Percentiles rank a stretch among this genome's conserved stretches.
These are phyloP conservation scores for Leishmania mexicana DNA, from an alignment of 208 protist genomes.

Conservation along the genomic window DNA sequence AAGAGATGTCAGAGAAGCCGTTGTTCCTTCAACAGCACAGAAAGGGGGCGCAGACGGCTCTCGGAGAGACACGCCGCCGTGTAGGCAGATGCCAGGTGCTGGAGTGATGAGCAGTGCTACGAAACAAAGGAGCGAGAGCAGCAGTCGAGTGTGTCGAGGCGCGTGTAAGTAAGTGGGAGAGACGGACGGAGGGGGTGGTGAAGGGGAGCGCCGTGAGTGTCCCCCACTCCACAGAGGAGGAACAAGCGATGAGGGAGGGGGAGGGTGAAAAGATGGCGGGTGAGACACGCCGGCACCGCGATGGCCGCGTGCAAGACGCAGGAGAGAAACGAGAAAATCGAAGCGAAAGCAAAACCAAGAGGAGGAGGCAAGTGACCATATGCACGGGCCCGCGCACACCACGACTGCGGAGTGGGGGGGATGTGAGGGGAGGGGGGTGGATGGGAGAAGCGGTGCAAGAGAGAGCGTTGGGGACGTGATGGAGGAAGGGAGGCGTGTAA, in stretches of 20 bases:
- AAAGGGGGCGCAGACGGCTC: neutral
- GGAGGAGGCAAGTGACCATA: too few species aligned
- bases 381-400: neutral
- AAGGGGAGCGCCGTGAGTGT: neutral
- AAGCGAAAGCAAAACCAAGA: neutral
- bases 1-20: neutral
- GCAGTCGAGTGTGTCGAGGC: neutral
- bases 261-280: constrained; percentile 1
- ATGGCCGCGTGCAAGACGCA: neutral
- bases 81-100: neutral
- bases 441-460: neutral
- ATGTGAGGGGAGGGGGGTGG: neutral
- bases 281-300: neutral
- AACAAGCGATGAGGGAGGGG: neutral
- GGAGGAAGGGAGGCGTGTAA: neutral
- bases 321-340: neutral
- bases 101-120: neutral
- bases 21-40: neutral
- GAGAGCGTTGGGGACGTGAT: neutral
- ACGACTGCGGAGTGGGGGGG: neutral
- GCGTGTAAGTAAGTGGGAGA: neutral
- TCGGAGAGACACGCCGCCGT: neutral
- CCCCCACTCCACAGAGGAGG: neutral
- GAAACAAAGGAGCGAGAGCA: neutral
- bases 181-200: neutral